Percentiles rank a stretch among this genome's conserved stretches.
Conservation (phyloP, 164 flowering plant genomes). For the Vitis riparia region DNA sequence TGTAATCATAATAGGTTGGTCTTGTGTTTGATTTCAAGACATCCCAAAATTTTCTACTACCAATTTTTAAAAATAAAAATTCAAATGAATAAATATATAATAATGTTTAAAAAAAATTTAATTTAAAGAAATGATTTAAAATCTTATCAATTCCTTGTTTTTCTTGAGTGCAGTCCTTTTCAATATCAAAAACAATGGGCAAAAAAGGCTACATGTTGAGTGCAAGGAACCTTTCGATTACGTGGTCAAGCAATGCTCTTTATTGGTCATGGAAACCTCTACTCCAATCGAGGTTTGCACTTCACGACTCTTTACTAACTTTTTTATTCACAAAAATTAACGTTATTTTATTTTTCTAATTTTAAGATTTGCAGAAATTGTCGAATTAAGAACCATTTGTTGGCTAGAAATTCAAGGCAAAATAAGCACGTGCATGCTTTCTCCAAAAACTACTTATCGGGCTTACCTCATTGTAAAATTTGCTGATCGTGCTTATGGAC, state of each 20-base stretch:
- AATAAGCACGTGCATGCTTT: constrained; percentile 32
- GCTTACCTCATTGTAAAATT: constrained; percentile 53
- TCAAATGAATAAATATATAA: no score
- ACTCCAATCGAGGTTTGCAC: constrained; percentile 36
- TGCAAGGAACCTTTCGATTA: constrained; percentile 48
- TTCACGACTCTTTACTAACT: neutral
- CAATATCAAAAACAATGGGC: constrained; percentile 32
- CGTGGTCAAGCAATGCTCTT: constrained; percentile 37
- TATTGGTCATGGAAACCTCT: constrained; percentile 54
- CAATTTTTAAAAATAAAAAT: no score
- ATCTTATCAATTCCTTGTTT: no score
- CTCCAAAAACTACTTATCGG: constrained; percentile 46
- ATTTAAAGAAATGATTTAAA: no score
- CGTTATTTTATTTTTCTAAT: neutral
- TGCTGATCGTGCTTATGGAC: constrained; percentile 42
- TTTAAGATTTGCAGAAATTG: constrained; percentile 50
- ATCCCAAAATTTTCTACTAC: no score
- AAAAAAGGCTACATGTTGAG: constrained; percentile 40
- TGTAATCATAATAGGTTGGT: no score
- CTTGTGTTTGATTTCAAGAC: no score
- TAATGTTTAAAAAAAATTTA: no score
- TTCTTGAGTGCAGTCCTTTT: constrained; percentile 28
- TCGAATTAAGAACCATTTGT: constrained; percentile 45
- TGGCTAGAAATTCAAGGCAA: constrained; percentile 58
- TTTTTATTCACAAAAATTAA: neutral